Base-by-base conservation (phyloP, 371 early-diverging fungal genomes). In the Circinella minor region DNA sequence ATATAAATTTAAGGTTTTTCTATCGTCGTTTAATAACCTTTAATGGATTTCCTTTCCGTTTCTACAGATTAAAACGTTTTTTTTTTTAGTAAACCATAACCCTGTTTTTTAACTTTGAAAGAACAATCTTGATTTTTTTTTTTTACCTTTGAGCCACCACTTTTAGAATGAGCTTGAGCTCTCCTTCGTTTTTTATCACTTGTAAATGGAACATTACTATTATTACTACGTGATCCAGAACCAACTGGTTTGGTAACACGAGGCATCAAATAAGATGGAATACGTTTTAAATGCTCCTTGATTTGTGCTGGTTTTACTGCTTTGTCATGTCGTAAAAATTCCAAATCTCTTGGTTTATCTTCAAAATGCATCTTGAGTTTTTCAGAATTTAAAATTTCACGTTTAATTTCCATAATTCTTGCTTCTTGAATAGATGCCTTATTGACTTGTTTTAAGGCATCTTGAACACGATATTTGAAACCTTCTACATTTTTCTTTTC, bases 281-380 rank as follows among this genome's bases (percentile, higher is more conserved):
- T 91, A 73, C 95, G 93, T 80, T 94, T 95, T 86, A 99, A 82
- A 72, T 99, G 97, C 5, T 88, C 80, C 75, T 93, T 92, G 4
- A 94, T 90, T 57, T 88, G 83, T 0, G 91, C 88, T 8, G 94
- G 94, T 64, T 94, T 93, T 17, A 96, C 78, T 4, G 94, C 89
- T 76, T 89, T 86, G 80, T 99, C 99, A 79, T 98, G 98, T 4
- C 96, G 92, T 63, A 99, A 79, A 37, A 93, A 95, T 38, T 93
- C 92, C 59, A 98, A 77, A 85, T 99, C 99, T 37, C 87, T 87
- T 36, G 99, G 98, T 66, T 96, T 95, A 74, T 95, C 96, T 79
- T 98, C 97, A 82, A 99, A 99, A 81, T 98, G 97, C 3, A 96
- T 87, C 86, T 94, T 93, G 63, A 99, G 86, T 80, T 95, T 95